A percentile compares a stretch with the other conserved stretches of the same genome.
Conservation (phyloP, 129 eudicot genomes). For the Lonicera japonica region DNA sequence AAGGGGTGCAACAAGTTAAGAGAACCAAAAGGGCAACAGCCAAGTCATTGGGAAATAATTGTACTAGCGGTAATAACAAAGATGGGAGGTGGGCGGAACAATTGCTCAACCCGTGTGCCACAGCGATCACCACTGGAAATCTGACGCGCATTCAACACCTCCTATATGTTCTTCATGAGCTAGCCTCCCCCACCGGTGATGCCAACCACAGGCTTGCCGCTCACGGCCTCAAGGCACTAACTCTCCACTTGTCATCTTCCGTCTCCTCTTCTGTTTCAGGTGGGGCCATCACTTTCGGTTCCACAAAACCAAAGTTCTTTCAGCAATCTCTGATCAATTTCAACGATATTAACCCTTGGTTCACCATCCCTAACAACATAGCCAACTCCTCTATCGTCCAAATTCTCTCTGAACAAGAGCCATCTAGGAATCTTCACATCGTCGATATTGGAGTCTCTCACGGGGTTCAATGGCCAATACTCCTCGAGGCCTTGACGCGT, state of each 20-base stretch:
- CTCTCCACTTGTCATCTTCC: slow-evolving; percentile 51
- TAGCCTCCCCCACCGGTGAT: slow-evolving; percentile 68
- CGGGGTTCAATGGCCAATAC: slow-evolving; percentile 82
- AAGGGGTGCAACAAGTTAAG: slow-evolving; percentile 23
- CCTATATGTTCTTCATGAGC: slow-evolving; percentile 61
- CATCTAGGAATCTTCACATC: slow-evolving; percentile 44
- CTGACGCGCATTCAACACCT: slow-evolving; percentile 70
- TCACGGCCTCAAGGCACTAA: slow-evolving; percentile 68
- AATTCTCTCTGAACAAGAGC: slow-evolving; percentile 46
- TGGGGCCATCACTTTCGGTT: slow-evolving; percentile 30
- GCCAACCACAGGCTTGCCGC: slow-evolving; percentile 72
- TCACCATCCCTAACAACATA: slow-evolving; percentile 75
- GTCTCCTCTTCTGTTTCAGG: slow-evolving; percentile 17
- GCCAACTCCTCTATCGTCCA: slow-evolving; percentile 76
- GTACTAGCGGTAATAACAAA: slow-evolving; percentile 29
- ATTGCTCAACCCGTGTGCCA: slow-evolving; percentile 77
- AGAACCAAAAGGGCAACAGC: slow-evolving; percentile 43
- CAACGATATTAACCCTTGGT: slow-evolving; percentile 78
- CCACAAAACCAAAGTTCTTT: slow-evolving; percentile 53
- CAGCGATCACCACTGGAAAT: slow-evolving; percentile 53
- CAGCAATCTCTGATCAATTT: slow-evolving; percentile 51
- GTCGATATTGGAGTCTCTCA: slow-evolving; percentile 81
- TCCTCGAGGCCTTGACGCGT: slow-evolving; percentile 64
- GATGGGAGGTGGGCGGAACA: slow-evolving; percentile 92
- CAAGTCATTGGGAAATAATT: slow-evolving; percentile 29